Percentiles rank a stretch among this genome's conserved stretches.
Evolutionary conservation across 1,139 yeast genomes (phyloP).

Genomic region (Debaryomycetaceae sp.): DNA sequence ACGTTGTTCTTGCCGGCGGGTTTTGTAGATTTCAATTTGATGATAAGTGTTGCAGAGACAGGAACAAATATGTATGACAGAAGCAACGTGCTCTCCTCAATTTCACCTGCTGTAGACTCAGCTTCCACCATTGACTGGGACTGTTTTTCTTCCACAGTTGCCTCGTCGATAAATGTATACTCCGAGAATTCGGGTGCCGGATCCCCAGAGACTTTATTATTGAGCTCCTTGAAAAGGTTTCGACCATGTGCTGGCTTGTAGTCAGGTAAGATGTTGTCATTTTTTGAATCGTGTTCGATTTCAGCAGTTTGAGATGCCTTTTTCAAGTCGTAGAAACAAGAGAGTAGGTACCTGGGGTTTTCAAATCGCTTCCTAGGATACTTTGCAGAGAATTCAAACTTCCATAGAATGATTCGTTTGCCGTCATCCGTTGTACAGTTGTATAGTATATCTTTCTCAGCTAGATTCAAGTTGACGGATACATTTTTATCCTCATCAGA

Average conservation of each 20-base stretch:
- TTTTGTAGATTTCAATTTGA: slow-evolving; percentile 55
- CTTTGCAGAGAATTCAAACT: slow-evolving; percentile 29
- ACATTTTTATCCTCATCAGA: slow-evolving; percentile 1
- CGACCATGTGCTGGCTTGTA: slow-evolving; percentile 17
- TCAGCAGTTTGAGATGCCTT: slow-evolving; percentile 5
- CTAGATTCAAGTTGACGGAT: slow-evolving; percentile 10
- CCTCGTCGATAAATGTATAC: slow-evolving; percentile 1
- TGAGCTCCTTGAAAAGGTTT: slow-evolving; percentile 25
- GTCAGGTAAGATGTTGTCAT: slow-evolving; percentile 13
- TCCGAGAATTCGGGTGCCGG: neutral
- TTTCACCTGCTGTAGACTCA: neutral
- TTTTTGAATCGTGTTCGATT: neutral
- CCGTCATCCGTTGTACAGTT: slow-evolving; percentile 4
- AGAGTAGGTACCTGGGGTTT: slow-evolving; percentile 28
- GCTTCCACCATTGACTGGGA: slow-evolving; percentile 1
- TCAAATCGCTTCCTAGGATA: slow-evolving; percentile 35
- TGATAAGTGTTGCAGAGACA: slow-evolving; percentile 30
- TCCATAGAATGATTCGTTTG: slow-evolving; percentile 23
- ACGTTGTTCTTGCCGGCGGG: slow-evolving; percentile 54
- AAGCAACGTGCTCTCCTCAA: neutral
- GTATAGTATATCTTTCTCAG: slow-evolving; percentile 11
- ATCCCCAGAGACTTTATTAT: slow-evolving; percentile 11
- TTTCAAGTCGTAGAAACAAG: slow-evolving; percentile 17
- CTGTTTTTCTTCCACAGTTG: slow-evolving; percentile 2
- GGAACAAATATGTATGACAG: slow-evolving; percentile 11